Conservation (phyloP, 768 basidiomycete species). For the Amanita molliuscula region DNA sequence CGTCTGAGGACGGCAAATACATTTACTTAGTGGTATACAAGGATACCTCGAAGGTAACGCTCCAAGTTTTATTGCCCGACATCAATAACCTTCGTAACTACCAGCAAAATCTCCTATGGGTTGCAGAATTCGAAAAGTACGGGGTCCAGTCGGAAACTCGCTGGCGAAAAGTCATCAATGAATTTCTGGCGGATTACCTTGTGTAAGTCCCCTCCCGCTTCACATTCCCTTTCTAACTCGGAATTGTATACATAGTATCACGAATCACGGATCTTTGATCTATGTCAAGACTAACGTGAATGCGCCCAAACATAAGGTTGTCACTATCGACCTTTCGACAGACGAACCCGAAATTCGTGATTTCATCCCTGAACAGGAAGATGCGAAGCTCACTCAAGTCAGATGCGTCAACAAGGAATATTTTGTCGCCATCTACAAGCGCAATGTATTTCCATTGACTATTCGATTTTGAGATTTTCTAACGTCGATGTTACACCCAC, state of each 20-base stretch:
- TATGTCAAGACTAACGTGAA: not conserved
- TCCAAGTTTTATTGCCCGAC: not conserved
- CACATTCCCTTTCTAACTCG: not conserved
- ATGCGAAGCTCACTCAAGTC: no score
- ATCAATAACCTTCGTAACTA: not conserved
- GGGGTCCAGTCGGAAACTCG: not conserved
- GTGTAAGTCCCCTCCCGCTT: not conserved
- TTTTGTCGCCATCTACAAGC: not conserved
- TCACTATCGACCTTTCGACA: no score
- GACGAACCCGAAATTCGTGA: no score
- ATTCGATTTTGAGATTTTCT: not conserved
- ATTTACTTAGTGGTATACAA: not conserved
- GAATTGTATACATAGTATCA: not conserved
- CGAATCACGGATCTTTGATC: not conserved
- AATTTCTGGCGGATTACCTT: not conserved
- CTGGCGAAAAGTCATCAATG: not conserved
- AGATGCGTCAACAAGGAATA: conserved; percentile 1
- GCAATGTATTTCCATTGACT: not conserved
- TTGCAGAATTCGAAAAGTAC: not conserved
- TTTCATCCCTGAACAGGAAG: no score
- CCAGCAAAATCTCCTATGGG: not conserved
- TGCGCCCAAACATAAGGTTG: not conserved
- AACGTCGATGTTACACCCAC: not conserved
- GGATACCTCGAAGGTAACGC: not conserved
- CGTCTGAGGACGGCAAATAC: no score